Conservation (phyloP, 768 basidiomycete genomes). For the Boletus subparvulus region DNA sequence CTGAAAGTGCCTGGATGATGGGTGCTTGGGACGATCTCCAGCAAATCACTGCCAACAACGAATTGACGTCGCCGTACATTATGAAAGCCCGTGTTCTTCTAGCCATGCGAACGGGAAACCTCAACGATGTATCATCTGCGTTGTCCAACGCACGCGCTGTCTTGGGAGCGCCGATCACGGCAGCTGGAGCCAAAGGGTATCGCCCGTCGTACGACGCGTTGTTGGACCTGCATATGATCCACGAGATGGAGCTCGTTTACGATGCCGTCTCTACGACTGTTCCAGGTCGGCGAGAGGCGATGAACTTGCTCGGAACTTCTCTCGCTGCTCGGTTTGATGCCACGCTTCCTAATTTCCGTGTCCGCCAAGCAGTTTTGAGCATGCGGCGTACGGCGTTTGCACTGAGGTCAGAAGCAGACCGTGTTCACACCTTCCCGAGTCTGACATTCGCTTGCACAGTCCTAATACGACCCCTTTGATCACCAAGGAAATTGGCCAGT, state of each 20-base stretch:
- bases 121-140: conserved; percentile 44
- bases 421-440: background rate
- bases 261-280: conserved; percentile 41
- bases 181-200: conserved; percentile 80
- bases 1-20: conserved; percentile 95
- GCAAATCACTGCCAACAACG: conserved; percentile 49
- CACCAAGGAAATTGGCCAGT: conserved; percentile 67
- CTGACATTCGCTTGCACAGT: conserved; percentile 12
- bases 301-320: conserved; percentile 36
- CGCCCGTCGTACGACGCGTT: conserved; percentile 85
- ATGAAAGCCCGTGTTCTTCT: conserved; percentile 79
- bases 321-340: conserved; percentile 69
- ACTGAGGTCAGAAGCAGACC: conserved; percentile 51
- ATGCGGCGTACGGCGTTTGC: conserved; percentile 85
- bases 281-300: conserved; percentile 37
- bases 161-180: conserved; percentile 77
- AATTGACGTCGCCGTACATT: conserved; percentile 57
- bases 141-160: conserved; percentile 65
- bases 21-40: conserved; percentile 89
- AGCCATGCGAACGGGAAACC: conserved; percentile 64
- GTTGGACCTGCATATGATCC: conserved; percentile 79
- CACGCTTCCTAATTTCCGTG: conserved; percentile 84
- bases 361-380: conserved; percentile 84
- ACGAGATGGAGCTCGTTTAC: conserved; percentile 78
- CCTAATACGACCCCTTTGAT: conserved; percentile 36